Base-by-base conservation (phyloP, 306 rosid genomes). In the Styphnolobium japonicum region DNA sequence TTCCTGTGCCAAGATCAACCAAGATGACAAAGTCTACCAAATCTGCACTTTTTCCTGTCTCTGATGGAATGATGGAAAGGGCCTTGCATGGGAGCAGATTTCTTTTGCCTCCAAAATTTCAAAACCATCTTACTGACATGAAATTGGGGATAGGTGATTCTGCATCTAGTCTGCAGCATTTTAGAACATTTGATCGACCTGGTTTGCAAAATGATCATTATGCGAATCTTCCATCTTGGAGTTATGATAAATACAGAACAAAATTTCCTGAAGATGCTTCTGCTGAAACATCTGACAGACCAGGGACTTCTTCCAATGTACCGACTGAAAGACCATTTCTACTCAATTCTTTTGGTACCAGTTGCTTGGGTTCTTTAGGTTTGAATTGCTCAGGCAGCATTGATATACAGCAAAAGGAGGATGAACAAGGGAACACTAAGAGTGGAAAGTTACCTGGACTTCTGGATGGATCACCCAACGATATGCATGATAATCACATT, bases 11-110 rank as follows among this genome's bases (percentile, higher is more conserved):
- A 39, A 93, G 91, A 80, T 83, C 91, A 49, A 78, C 90, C 70
- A 91, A 87, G 93, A 76, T 75, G 22, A 15, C 89, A 1, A 91
- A 79, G 88, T 76, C 88, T 78, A 33, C 85, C 67, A 96, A 87
- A 81, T 84, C 94, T 33, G 74, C 94, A 11, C 82, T 86, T 48
- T 90, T 96, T 86, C 93, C 98, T 10, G 90, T 96, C 73, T 92
- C 99, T 81, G 99, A 93, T 83, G 99, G 94, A 61, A 93, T 93
- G 98, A 93, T 96, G 99, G 89, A 93, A 37, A 89, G 98, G 87
- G 98, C 99, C 62, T 84, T 96, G 87, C 99, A 89, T 29, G 98
- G 96, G 55, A 88, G 96, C 96, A 90, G 93, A 89, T 85, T 96
- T 52, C 81, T 84, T 42, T 76, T 90, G 39, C 92, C 92, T 4